Percentiles rank a stretch among this genome's conserved stretches.
Evolutionary conservation across 2,329 filamentous ascomycete genomes (phyloP).

Genomic region (Davidsoniella neocaledoniae): DNA sequence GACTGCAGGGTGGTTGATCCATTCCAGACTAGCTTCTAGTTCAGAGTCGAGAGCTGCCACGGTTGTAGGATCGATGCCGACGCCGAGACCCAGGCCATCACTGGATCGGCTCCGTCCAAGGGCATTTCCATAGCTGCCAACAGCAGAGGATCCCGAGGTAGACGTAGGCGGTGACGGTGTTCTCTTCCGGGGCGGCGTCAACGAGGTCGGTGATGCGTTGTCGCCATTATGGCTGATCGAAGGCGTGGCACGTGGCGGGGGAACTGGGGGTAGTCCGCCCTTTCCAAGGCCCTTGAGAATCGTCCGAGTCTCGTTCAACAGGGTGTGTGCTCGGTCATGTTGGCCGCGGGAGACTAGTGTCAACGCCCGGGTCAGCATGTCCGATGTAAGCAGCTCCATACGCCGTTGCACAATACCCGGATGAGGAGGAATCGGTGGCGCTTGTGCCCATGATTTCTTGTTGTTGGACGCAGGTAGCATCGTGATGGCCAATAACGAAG

Average conservation of each 20-base stretch:
- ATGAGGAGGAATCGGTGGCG: constrained; percentile 82
- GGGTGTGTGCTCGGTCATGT: constrained; percentile 82
- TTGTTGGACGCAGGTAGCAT: constrained; percentile 62
- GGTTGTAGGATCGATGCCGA: constrained; percentile 67
- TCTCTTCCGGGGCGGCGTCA: constrained; percentile 37
- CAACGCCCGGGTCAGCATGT: constrained; percentile 88
- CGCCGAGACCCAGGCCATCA: constrained; percentile 41
- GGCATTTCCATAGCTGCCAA: constrained; percentile 23
- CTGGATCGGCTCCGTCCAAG: constrained; percentile 36
- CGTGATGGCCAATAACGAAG: constrained; percentile 83
- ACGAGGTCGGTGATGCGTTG: constrained; percentile 23
- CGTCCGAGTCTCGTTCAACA: constrained; percentile 81
- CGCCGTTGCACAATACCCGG: constrained; percentile 87
- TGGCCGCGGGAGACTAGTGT: constrained; percentile 82
- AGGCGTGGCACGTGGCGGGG: constrained; percentile 33
- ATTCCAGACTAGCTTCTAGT: constrained; percentile 78
- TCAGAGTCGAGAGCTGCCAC: constrained; percentile 82
- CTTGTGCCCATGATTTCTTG: constrained; percentile 47
- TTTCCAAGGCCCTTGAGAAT: constrained; percentile 94
- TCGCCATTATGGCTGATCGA: constrained; percentile 15
- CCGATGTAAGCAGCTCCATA: constrained; percentile 94
- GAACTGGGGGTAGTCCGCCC: constrained; percentile 79
- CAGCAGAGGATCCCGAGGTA: constrained; percentile 25
- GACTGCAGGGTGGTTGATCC: constrained; percentile 93
- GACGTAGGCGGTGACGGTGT: constrained; percentile 38